phyloP scores from a whole-genome alignment of 345 rosid species.

The Gossypium raimondii region DNA sequence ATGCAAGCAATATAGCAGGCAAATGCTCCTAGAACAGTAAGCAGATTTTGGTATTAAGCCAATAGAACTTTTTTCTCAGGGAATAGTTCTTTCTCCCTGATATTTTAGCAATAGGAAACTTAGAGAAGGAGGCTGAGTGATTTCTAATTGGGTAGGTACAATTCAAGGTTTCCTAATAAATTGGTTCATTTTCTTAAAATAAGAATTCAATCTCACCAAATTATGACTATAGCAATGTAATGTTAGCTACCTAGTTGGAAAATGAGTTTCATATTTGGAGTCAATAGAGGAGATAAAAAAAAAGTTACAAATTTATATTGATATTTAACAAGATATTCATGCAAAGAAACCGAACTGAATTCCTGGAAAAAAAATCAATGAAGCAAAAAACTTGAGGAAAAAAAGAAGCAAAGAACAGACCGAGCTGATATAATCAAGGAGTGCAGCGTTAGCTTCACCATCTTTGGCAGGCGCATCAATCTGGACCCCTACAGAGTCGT shows the following conservation, averaged over 20 bases:
- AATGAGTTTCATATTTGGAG: constrained; percentile 1
- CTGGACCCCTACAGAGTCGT: constrained; percentile 78
- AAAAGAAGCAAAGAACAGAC: constrained; percentile 31
- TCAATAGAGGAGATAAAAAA: background rate
- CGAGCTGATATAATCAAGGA: constrained; percentile 80
- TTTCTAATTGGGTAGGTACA: background rate
- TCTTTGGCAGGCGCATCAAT: constrained; percentile 93
- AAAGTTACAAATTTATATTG: background rate
- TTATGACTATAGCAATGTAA: background rate
- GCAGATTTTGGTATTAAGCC: background rate
- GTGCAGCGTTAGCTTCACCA: constrained; percentile 91
- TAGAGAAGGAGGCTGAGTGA: background rate
- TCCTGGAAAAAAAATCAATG: background rate
- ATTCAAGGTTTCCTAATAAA: background rate
- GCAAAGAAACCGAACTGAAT: background rate
- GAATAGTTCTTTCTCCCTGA: background rate
- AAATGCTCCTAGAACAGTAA: background rate
- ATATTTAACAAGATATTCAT: background rate
- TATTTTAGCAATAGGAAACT: background rate
- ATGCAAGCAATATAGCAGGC: background rate
- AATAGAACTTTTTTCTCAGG: background rate
- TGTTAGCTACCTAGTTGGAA: background rate
- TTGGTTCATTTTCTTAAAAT: background rate
- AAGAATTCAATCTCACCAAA: constrained; percentile 4
- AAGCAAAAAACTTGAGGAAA: background rate